Evolutionary conservation across 1,284 basidiomycete genomes (phyloP).

Genomic region (Phlebopus sp.): DNA sequence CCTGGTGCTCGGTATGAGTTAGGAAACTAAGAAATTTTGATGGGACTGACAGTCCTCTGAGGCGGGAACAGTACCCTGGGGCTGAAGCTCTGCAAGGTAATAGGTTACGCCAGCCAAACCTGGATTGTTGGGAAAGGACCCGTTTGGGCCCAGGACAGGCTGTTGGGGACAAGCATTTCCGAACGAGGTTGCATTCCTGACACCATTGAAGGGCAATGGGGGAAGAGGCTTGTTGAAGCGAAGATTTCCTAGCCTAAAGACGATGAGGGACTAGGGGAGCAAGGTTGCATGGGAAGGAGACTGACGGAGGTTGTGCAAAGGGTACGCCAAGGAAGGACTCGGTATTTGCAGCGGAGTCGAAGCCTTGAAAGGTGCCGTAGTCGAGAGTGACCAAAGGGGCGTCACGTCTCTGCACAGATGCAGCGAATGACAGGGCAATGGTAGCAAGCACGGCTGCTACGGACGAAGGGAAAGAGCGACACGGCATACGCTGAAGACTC

Average conservation of each 20-base stretch:
- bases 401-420: neutral
- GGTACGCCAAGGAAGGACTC: slow-evolving; percentile 22
- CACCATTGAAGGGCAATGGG: slow-evolving; percentile 10
- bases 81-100: slow-evolving; percentile 9
- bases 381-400: slow-evolving; percentile 14
- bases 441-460: neutral
- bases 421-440: neutral
- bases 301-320: slow-evolving; percentile 22
- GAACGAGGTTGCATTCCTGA: slow-evolving; percentile 16
- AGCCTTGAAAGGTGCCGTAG: slow-evolving; percentile 21
- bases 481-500: neutral
- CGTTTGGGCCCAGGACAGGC: slow-evolving; percentile 4
- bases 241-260: slow-evolving; percentile 13
- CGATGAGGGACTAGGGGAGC: neutral
- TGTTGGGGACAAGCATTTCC: slow-evolving; percentile 26
- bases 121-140: slow-evolving; percentile 8
- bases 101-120: slow-evolving; percentile 4
- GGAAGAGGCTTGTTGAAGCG: slow-evolving; percentile 16
- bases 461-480: neutral
- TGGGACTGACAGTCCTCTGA: slow-evolving; percentile 17
- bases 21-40: neutral
- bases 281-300: no score
- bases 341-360: slow-evolving; percentile 12
- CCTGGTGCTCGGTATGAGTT: slow-evolving; percentile 1
- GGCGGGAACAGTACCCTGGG: slow-evolving; percentile 5